Evolutionary conservation across 2,329 filamentous ascomycete species (phyloP).

Genomic region (Atkinsonella hypoxylon): DNA sequence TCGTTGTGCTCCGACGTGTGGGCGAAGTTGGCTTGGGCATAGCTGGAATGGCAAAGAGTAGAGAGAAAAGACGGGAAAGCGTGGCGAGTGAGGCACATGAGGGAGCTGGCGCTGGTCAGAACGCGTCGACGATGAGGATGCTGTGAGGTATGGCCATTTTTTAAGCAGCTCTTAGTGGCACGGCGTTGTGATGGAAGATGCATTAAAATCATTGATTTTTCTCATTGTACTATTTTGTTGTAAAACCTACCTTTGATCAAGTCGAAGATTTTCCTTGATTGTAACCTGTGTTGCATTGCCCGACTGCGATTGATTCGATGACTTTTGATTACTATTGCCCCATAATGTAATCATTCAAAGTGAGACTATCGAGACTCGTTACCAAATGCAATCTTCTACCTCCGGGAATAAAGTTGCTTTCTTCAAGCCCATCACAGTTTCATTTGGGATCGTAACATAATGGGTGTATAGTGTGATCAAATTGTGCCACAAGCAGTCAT

Average conservation of each 20-base stretch:
- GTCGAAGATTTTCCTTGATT: background rate
- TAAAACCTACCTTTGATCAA: background rate
- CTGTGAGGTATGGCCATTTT: conserved; percentile 13
- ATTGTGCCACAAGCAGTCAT: too few relatives aligned
- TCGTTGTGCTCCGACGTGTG: conserved; percentile 66
- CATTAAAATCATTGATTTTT: conserved; percentile 10
- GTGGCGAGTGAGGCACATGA: conserved; percentile 23
- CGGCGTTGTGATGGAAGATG: conserved; percentile 21
- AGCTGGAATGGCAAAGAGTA: conserved; percentile 30
- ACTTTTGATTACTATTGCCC: too few relatives aligned
- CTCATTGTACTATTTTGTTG: background rate
- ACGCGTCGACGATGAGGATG: conserved; percentile 24
- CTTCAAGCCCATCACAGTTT: background rate
- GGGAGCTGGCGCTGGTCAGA: conserved; percentile 16
- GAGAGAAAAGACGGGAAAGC: conserved; percentile 27
- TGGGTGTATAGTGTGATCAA: background rate
- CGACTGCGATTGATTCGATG: too few relatives aligned
- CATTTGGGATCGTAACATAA: background rate
- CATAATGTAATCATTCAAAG: too few relatives aligned
- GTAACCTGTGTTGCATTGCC: too few relatives aligned
- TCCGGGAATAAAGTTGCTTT: too few relatives aligned
- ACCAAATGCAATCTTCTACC: too few relatives aligned
- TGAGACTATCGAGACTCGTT: too few relatives aligned
- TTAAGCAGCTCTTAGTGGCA: conserved; percentile 7
- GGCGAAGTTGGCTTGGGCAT: conserved; percentile 63